These are phyloP conservation scores for Trichoderma oligosporum DNA, from an alignment of 2,329 filamentous ascomycete genomes.

Conservation along the genomic window DNA sequence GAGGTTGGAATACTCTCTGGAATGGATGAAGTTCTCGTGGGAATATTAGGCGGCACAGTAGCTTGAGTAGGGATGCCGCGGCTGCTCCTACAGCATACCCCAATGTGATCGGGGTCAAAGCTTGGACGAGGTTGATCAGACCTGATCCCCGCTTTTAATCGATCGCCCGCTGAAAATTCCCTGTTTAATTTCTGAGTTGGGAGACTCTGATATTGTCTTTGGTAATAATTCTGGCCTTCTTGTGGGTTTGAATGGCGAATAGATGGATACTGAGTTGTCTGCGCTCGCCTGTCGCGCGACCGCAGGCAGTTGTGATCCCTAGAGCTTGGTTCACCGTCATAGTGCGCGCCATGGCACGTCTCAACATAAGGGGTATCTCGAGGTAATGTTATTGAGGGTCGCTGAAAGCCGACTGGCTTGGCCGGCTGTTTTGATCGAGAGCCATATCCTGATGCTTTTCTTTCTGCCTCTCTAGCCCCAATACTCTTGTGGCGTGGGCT, in stretches of 20 bases:
- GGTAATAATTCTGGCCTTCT: not conserved
- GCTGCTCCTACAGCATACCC: constrained; percentile 29
- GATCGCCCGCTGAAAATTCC: not conserved
- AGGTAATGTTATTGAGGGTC: constrained; percentile 15
- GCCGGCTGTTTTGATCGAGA: not conserved
- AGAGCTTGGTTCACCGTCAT: constrained; percentile 17
- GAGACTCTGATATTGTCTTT: constrained; percentile 7
- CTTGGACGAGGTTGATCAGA: not conserved
- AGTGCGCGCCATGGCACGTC: constrained; percentile 3
- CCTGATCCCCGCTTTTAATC: not conserved
- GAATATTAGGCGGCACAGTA: constrained; percentile 34
- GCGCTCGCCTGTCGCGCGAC: not conserved
- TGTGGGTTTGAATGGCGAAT: not conserved
- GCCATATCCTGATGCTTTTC: not conserved
- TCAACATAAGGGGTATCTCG: not conserved
- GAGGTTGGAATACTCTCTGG: constrained; percentile 24
- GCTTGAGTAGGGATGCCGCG: constrained; percentile 27
- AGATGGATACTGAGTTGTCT: not conserved
- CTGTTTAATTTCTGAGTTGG: not conserved
- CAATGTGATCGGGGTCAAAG: constrained; percentile 25
- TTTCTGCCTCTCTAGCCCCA: not conserved
- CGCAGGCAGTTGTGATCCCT: not conserved
- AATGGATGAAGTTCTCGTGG: constrained; percentile 37
- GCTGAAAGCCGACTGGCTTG: constrained; percentile 17
- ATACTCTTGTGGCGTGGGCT: constrained; percentile 8